Evolutionary conservation across 192 early-diverging fungal species (phyloP), one percentile per base, ranked within the genome.

Genomic region (Rhizophagus clarus): DNA sequence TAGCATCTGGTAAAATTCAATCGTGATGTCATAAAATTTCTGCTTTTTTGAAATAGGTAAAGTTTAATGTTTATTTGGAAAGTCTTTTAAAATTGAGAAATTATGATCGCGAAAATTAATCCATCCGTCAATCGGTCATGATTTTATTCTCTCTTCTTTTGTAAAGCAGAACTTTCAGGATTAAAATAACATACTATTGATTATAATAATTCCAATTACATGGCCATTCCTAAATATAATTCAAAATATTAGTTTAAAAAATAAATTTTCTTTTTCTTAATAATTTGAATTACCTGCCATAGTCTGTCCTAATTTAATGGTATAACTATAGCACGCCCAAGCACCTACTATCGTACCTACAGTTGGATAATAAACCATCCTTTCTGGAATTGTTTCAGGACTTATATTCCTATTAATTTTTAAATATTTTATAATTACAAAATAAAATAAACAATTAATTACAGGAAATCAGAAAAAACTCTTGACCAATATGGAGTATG

Each of bases 261-360:
- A 6, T 0, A 6, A 7, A 40, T 5, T 0, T 40, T 40, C 8
- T 7, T 40, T 40, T 40, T 40, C 34, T 37, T 37, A 37, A 69
- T 42, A 47, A 32, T 63, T 75, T 5, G 2, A 61, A 79, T 64
- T 42, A 82, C 83, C 79, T 87, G 86, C 86, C 86, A 87, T 45
- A 83, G 79, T 67, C 83, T 68, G 31, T 87, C 84, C 86, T 84
- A 87, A 78, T 85, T 84, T 47, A 87, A 74, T 9, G 84, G 86
- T 61, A 87, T 81, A 15, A 87, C 84, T 68, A 84, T 80, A 45
- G 84, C 84, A 29, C n/a, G 85, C 69, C 86, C 86, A 87, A 22
- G 86, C 84, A 14, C 86, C 86, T 26, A 84, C 42, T 31, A 87
- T 72, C 12, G 81, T 42, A 56, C 69, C 77, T 1, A 87, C 64